These are phyloP conservation scores for Fusarium sp. DNA, from an alignment of 2,329 filamentous ascomycete species.

Conservation along the genomic window DNA sequence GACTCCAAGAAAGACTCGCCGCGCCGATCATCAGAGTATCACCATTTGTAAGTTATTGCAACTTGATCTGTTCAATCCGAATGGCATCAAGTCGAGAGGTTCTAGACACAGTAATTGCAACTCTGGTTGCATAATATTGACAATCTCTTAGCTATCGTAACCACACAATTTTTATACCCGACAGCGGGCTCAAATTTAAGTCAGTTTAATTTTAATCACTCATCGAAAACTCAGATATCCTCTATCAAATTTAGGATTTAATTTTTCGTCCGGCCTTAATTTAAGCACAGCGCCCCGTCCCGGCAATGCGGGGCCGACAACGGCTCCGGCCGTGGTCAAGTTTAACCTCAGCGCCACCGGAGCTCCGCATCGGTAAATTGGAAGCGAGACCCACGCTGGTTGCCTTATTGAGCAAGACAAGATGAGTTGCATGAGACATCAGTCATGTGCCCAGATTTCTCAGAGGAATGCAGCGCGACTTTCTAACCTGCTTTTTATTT, in stretches of 20 bases:
- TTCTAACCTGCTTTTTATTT: background rate
- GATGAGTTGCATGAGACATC: slow-evolving; percentile 4
- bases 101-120: background rate
- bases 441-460: slow-evolving; percentile 10
- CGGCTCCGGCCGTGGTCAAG: slow-evolving; percentile 9
- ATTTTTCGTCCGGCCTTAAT: background rate
- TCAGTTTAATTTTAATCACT: background rate
- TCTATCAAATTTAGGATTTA: background rate
- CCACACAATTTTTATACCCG: background rate
- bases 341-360: slow-evolving; percentile 11
- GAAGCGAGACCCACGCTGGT: slow-evolving; percentile 12
- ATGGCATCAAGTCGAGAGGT: background rate
- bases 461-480: background rate
- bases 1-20: background rate
- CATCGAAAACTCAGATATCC: background rate
- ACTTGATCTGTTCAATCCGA: no score
- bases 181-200: background rate
- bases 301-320: slow-evolving; percentile 16
- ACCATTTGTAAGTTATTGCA: background rate
- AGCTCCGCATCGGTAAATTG: background rate
- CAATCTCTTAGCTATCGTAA: background rate
- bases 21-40: background rate
- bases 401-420: slow-evolving; percentile 1
- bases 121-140: background rate
- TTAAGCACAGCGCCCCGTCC: slow-evolving; percentile 3